phyloP scores from a whole-genome alignment of 495 filamentous ascomycete species.

The Lepraria neglecta region DNA sequence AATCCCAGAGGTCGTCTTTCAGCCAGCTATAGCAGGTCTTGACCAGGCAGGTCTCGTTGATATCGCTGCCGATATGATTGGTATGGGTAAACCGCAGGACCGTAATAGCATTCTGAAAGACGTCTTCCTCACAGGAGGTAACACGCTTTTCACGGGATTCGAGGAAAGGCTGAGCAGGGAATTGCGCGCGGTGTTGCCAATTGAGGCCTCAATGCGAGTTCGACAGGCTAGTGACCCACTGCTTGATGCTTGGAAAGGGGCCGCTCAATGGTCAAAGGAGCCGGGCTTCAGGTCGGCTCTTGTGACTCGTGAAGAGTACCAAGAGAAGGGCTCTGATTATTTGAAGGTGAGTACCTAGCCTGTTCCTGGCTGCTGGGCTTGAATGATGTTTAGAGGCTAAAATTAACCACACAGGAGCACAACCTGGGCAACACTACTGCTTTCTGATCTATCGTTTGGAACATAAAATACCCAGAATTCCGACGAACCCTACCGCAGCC shows the following conservation, averaged over 20 bases:
- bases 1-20: constrained; percentile 91
- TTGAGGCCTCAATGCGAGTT: constrained; percentile 56
- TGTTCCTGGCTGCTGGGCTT: not conserved
- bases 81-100: constrained; percentile 54
- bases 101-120: constrained; percentile 66
- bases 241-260: constrained; percentile 88
- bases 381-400: constrained; percentile 2
- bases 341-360: constrained; percentile 57
- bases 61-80: constrained; percentile 78
- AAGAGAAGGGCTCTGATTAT: constrained; percentile 80
- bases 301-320: constrained; percentile 68
- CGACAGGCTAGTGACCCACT: constrained; percentile 65
- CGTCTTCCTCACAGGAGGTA: constrained; percentile 92
- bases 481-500: not conserved
- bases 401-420: constrained; percentile 54
- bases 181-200: constrained; percentile 63
- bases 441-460: not conserved
- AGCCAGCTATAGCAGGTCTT: constrained; percentile 88
- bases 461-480: not conserved
- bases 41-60: constrained; percentile 93
- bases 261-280: constrained; percentile 64
- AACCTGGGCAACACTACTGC: constrained; percentile 60
- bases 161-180: constrained; percentile 74
- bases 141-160: constrained; percentile 77
- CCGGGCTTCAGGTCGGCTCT: constrained; percentile 35